Evolutionary conservation across 345 rosid genomes (phyloP).

Genomic region (Rhodamnia rubescens): DNA sequence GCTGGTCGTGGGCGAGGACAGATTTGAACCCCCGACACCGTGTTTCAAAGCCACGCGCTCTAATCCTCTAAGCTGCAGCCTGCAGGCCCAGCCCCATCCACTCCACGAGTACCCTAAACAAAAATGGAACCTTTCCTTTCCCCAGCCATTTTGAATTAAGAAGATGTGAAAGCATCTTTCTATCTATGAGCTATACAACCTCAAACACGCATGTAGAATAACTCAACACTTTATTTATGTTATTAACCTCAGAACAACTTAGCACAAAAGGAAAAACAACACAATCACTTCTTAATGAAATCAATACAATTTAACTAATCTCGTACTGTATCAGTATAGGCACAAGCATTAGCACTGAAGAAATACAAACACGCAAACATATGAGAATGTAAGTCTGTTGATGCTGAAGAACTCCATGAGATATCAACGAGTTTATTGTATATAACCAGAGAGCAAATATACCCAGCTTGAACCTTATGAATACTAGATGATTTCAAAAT

Average conservation of each 20-base stretch:
- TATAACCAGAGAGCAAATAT: neutral
- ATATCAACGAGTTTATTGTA: neutral
- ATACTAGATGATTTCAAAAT: neutral
- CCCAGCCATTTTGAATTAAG: too few species aligned
- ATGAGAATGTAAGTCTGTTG: neutral
- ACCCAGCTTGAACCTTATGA: neutral
- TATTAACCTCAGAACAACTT: neutral
- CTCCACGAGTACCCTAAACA: too few species aligned
- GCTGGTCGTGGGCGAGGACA: neutral
- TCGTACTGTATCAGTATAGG: neutral
- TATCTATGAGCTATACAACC: neutral
- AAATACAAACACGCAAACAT: neutral
- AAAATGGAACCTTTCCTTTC: too few species aligned
- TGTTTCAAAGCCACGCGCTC: neutral
- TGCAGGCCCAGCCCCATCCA: neutral
- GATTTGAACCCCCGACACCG: neutral
- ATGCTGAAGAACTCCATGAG: neutral
- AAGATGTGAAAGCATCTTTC: too few species aligned
- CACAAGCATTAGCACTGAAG: neutral
- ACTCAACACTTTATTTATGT: neutral
- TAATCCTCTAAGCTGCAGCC: neutral
- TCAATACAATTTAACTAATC: neutral
- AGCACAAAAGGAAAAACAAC: neutral
- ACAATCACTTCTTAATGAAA: neutral
- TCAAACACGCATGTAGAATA: neutral